These are phyloP conservation scores for Ophiostoma triangulosporum DNA, from an alignment of 2,329 filamentous ascomycete genomes.

Conservation along the genomic window DNA sequence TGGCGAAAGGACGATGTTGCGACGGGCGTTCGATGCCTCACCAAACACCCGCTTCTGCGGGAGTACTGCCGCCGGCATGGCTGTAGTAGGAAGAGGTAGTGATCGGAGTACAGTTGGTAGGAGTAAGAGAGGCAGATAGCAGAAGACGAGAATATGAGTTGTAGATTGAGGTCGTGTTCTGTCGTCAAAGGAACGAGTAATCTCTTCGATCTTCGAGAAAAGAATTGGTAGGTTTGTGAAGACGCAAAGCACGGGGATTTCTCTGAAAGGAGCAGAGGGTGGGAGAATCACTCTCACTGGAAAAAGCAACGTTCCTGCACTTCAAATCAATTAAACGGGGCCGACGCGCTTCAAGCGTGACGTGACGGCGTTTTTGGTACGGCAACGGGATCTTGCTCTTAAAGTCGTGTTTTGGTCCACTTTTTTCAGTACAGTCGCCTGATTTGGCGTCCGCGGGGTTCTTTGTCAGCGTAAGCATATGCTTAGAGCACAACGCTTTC, in stretches of 20 bases:
- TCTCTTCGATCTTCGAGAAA: no score
- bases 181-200: no score
- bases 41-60: slow-evolving; percentile 62
- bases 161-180: no score
- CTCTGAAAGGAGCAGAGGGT: neutral
- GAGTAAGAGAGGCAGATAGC: neutral
- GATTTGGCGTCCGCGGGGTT: slow-evolving; percentile 10
- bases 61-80: slow-evolving; percentile 37
- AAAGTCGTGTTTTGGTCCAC: slow-evolving; percentile 12
- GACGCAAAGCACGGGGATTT: no score
- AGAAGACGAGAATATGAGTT: no score
- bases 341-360: slow-evolving; percentile 19
- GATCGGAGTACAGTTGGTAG: neutral
- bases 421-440: slow-evolving; percentile 5
- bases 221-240: no score
- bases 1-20: slow-evolving; percentile 44
- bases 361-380: slow-evolving; percentile 11
- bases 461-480: neutral
- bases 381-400: slow-evolving; percentile 12
- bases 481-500: no score
- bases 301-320: neutral
- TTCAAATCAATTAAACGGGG: slow-evolving; percentile 12
- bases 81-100: neutral
- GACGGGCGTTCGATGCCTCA: slow-evolving; percentile 50
- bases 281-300: neutral